Evolutionary conservation across 306 rosid genomes (phyloP), one percentile per base, ranked within the genome.

Genomic region (Oxytropis ochrocephala): DNA sequence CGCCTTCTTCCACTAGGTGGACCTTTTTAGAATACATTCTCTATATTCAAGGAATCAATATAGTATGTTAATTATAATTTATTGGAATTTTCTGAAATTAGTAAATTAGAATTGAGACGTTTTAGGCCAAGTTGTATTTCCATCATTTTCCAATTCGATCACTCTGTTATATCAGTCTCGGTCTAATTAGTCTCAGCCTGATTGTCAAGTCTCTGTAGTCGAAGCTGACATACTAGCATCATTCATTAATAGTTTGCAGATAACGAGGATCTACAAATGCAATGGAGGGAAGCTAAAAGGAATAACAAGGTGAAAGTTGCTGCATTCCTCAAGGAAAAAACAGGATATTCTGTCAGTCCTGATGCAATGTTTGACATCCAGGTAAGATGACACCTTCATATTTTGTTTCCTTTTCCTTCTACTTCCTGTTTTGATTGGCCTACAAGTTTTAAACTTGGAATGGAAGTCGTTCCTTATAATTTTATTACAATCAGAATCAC

Each of bases 341-440:
- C 99, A 11, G 99, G 99, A 30, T 94, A 87, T 60, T 82, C 92
- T 75, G 91, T 94, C 79, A 91, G 85, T 82, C 88, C 97, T 39
- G 97, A 94, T 77, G 87, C 97, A 69, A 79, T 94, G 97, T 91
- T 85, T 80, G 99, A 94, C 78, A 80, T 91, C 79, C 99, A 94
- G 96, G 99, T 90, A 47, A 52, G 63, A 65, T 79, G 53, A 59
- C 72, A n/a, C 68, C 38, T 68, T 56, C n/a, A n/a, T 8, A 47
- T 76, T 46, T 72, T 48, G 11, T 18, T 3, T 52, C 69, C 39
- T 46, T 49, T 57, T 19, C 61, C 17, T 43, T 48, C 55, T 43
- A 11, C 48, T 43, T 5, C 39, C 51, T 27, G 12, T 36, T 64
- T 70, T 57, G 81, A 46, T 29, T 8, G 27, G 6, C 46, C 38